phyloP scores from a whole-genome alignment of 2,329 filamentous ascomycete genomes.

The Ophiocordyceps sinensis region DNA sequence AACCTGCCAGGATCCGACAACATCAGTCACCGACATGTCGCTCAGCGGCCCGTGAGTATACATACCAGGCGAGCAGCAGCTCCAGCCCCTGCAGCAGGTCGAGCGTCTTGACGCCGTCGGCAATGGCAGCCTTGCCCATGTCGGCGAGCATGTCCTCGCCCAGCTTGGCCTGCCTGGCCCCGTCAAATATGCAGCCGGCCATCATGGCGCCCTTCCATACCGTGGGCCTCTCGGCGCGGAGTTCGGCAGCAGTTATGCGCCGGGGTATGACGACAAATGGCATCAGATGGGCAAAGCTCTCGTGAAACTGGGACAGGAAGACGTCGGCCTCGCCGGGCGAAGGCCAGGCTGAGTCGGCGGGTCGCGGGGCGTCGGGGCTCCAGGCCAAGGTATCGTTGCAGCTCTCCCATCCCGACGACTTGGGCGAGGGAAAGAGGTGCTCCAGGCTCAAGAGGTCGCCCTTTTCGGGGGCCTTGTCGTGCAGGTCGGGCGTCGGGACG shows the following conservation, averaged over 20 bases:
- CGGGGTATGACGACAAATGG: slow-evolving; percentile 30
- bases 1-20: slow-evolving; percentile 17
- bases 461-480: slow-evolving; percentile 3
- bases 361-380: slow-evolving; percentile 7
- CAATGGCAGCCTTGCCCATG: slow-evolving; percentile 23
- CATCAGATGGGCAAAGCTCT: slow-evolving; percentile 20
- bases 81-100: slow-evolving; percentile 33
- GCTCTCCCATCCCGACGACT: slow-evolving; percentile 8
- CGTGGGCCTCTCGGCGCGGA: slow-evolving; percentile 25
- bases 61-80: slow-evolving; percentile 30
- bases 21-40: background rate
- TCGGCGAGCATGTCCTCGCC: slow-evolving; percentile 29
- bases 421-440: slow-evolving; percentile 21
- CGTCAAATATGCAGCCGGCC: slow-evolving; percentile 25
- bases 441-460: slow-evolving; percentile 13
- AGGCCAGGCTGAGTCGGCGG: slow-evolving; percentile 25
- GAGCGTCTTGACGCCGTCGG: slow-evolving; percentile 27
- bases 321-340: slow-evolving; percentile 22
- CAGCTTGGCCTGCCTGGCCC: slow-evolving; percentile 25
- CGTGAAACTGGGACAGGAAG: slow-evolving; percentile 22
- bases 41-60: background rate
- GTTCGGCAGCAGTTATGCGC: slow-evolving; percentile 18
- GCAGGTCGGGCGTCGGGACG: slow-evolving; percentile 2
- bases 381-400: slow-evolving; percentile 6
- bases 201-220: slow-evolving; percentile 37